Evolutionary conservation across 208 protist genomes (phyloP).

Genomic region (Leishmania martiniquensis): DNA sequence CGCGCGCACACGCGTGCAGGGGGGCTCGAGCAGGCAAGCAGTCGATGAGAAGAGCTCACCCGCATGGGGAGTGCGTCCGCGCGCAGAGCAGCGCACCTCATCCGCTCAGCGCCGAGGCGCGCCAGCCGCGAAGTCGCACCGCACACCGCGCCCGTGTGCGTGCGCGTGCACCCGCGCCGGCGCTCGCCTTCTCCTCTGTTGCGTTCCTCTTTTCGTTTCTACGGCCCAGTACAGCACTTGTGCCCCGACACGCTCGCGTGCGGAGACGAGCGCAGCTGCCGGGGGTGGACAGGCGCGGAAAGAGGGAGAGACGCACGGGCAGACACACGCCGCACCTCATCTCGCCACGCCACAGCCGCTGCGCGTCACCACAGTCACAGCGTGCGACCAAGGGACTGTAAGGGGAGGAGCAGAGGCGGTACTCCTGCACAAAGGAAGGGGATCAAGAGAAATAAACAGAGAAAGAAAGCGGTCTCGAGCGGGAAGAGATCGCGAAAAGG

Average conservation of each 20-base stretch:
- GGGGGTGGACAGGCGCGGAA: not conserved
- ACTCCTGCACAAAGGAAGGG: not conserved
- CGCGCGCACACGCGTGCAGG: not conserved
- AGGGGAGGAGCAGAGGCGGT: not conserved
- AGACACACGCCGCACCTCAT: not conserved
- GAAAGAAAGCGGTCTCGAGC: not conserved
- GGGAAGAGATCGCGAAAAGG: not conserved
- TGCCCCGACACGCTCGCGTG: not conserved
- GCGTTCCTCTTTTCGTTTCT: not conserved
- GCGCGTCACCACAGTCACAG: constrained; percentile 3
- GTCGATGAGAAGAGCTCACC: not conserved
- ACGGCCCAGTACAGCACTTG: not conserved
- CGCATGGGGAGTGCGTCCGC: not conserved
- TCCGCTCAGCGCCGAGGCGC: not conserved
- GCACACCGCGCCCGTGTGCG: not conserved
- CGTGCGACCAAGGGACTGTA: not conserved
- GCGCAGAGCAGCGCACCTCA: not conserved
- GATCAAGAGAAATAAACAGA: not conserved
- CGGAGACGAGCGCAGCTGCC: not conserved
- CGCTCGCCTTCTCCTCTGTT: not conserved
- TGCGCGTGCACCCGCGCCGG: not conserved
- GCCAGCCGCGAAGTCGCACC: not conserved
- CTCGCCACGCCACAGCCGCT: not conserved
- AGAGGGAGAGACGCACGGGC: not conserved
- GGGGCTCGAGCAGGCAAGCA: not conserved